Percentiles rank a stretch among this genome's conserved stretches.
These are phyloP conservation scores for Candida anutae DNA, from an alignment of 1,139 yeast genomes.

Conservation along the genomic window DNA sequence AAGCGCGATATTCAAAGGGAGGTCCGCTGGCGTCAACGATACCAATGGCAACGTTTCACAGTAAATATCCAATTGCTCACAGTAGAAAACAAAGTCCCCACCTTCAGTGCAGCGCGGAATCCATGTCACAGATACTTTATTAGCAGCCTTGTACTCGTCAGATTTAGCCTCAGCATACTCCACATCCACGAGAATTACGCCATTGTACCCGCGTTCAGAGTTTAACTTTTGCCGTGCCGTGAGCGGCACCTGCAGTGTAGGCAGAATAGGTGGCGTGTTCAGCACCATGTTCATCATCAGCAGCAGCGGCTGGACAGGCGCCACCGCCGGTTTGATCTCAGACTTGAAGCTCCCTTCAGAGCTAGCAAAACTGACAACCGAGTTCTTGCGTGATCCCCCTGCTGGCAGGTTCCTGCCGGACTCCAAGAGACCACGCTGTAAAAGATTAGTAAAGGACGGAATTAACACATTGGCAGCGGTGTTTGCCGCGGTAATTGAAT, in stretches of 20 bases:
- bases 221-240: background rate
- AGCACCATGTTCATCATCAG: background rate
- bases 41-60: constrained; percentile 49
- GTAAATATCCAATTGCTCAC: constrained; percentile 50
- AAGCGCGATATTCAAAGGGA: constrained; percentile 16
- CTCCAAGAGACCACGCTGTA: constrained; percentile 28
- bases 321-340: constrained; percentile 6
- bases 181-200: constrained; percentile 14
- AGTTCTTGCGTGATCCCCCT: constrained; percentile 34
- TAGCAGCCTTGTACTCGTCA: constrained; percentile 20
- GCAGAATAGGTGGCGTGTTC: background rate
- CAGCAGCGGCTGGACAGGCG: background rate
- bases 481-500: constrained; percentile 40
- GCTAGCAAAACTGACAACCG: constrained; percentile 43
- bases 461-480: constrained; percentile 44
- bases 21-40: constrained; percentile 13
- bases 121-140: constrained; percentile 33
- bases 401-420: constrained; percentile 23
- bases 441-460: constrained; percentile 34
- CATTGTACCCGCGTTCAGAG: constrained; percentile 6
- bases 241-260: background rate
- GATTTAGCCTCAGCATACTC: constrained; percentile 33
- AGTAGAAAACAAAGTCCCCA: constrained; percentile 53
- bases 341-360: constrained; percentile 26
- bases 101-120: constrained; percentile 49